phyloP scores from a whole-genome alignment of 305 asterid species.

The Fraxinus sp. region DNA sequence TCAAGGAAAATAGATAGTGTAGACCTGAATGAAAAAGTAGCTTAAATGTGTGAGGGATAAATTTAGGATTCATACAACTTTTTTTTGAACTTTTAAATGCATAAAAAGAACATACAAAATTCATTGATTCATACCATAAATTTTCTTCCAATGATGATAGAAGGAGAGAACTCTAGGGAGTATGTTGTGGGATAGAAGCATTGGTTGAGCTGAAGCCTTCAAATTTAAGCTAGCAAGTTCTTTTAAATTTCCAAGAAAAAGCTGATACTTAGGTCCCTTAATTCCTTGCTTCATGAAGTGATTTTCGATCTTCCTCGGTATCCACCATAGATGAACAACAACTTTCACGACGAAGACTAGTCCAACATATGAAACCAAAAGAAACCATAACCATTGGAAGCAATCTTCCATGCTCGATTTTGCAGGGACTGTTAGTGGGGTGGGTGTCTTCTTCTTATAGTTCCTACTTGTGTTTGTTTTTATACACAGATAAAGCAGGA shows the following conservation, averaged over 20 bases:
- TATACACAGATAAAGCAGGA: slow-evolving; percentile 39
- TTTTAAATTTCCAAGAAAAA: slow-evolving; percentile 74
- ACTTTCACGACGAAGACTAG: slow-evolving; percentile 33
- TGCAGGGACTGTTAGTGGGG: background rate
- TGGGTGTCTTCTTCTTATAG: slow-evolving; percentile 20
- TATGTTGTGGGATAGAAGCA: slow-evolving; percentile 79
- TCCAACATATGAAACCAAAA: slow-evolving; percentile 46
- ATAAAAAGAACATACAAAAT: background rate
- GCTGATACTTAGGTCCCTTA: slow-evolving; percentile 70
- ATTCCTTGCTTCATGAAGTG: slow-evolving; percentile 80
- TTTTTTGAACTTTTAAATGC: background rate
- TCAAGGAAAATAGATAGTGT: slow-evolving; percentile 58
- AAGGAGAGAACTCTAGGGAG: slow-evolving; percentile 89
- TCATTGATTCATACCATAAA: slow-evolving; percentile 51
- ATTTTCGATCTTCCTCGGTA: slow-evolving; percentile 57
- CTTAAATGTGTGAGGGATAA: background rate
- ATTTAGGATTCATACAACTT: background rate
- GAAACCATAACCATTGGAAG: slow-evolving; percentile 42
- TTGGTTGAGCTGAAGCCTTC: slow-evolving; percentile 60
- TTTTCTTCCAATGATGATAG: slow-evolving; percentile 90
- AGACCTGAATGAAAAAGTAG: slow-evolving; percentile 38
- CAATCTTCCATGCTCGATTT: slow-evolving; percentile 37
- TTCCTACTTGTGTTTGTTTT: slow-evolving; percentile 51
- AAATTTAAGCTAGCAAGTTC: slow-evolving; percentile 62
- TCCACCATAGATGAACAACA: slow-evolving; percentile 68